These are phyloP conservation scores for Penicillium sp. DNA, from an alignment of 2,329 filamentous ascomycete species.

Conservation along the genomic window DNA sequence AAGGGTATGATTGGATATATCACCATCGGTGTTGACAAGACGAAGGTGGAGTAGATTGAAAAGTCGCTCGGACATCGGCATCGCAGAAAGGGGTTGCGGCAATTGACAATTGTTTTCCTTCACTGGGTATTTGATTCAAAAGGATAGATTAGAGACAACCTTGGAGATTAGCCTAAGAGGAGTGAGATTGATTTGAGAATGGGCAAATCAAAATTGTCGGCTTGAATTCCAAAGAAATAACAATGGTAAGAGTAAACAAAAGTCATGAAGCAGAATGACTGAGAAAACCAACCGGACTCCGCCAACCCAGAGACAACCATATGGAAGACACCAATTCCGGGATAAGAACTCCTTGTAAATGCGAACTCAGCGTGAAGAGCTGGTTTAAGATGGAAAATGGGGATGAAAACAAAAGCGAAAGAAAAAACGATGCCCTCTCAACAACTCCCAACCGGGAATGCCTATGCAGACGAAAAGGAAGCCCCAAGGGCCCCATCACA, in stretches of 20 bases:
- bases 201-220: not conserved
- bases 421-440: not conserved
- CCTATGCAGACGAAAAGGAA: conserved; percentile 6
- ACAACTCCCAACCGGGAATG: not conserved
- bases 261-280: conserved; percentile 1
- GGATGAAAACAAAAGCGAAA: not conserved
- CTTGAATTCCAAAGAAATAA: conserved; percentile 2
- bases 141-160: no score
- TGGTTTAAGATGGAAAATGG: not conserved
- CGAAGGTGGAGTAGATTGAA: conserved; percentile 12
- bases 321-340: conserved; percentile 1
- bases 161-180: not conserved
- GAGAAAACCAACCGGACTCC: conserved; percentile 12
- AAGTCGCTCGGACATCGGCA: no score
- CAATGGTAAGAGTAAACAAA: not conserved
- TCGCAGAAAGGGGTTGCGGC: no score
- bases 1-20: conserved; percentile 42
- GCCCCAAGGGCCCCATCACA: not conserved
- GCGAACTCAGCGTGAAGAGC: conserved; percentile 2
- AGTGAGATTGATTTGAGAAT: not conserved
- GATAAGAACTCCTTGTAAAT: conserved; percentile 20
- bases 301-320: conserved; percentile 4
- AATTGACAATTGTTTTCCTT: no score
- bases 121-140: no score
- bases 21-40: conserved; percentile 36